Conservation (phyloP, 1,284 basidiomycete species). For the Melanopsichium pennsylvanicum region DNA sequence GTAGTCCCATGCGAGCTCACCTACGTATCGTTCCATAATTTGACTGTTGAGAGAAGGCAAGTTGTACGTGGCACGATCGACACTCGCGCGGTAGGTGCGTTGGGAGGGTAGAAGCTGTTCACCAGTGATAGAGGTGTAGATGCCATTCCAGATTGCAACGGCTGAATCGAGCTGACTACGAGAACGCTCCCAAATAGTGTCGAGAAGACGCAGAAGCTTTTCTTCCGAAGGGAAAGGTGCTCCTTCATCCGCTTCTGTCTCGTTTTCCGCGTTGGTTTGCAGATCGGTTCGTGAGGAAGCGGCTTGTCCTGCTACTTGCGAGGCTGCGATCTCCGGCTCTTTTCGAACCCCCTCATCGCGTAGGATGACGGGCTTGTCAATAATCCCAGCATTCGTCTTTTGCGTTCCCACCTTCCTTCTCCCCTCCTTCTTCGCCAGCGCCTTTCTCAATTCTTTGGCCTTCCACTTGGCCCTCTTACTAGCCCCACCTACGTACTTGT, state of each 20-base stretch:
- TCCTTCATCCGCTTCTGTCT: slow-evolving; percentile 27
- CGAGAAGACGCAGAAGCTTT: slow-evolving; percentile 31
- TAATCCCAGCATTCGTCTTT: slow-evolving; percentile 25
- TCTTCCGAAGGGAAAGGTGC: slow-evolving; percentile 38
- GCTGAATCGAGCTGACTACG: slow-evolving; percentile 19
- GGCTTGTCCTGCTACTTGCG: slow-evolving; percentile 9
- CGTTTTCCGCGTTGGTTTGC: not conserved
- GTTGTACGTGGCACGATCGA: slow-evolving; percentile 60
- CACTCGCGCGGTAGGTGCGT: slow-evolving; percentile 43
- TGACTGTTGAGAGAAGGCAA: slow-evolving; percentile 56
- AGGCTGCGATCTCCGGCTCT: not conserved
- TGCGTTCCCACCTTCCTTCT: slow-evolving; percentile 34
- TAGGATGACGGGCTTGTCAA: slow-evolving; percentile 21
- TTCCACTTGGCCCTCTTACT: slow-evolving; percentile 37
- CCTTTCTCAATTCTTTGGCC: slow-evolving; percentile 34
- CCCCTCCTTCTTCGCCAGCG: slow-evolving; percentile 28
- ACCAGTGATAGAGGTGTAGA: slow-evolving; percentile 10
- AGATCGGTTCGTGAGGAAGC: no score
- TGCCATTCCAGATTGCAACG: slow-evolving; percentile 26
- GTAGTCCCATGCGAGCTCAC: slow-evolving; percentile 44
- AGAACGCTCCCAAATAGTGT: slow-evolving; percentile 33
- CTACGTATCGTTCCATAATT: slow-evolving; percentile 48
- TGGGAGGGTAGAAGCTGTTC: not conserved
- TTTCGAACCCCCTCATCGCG: not conserved
- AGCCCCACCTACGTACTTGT: slow-evolving; percentile 35